Percentiles rank a stretch among this genome's conserved stretches.
These are phyloP conservation scores for Luffa aegyptiaca DNA, from an alignment of 306 rosid genomes.

Conservation along the genomic window DNA sequence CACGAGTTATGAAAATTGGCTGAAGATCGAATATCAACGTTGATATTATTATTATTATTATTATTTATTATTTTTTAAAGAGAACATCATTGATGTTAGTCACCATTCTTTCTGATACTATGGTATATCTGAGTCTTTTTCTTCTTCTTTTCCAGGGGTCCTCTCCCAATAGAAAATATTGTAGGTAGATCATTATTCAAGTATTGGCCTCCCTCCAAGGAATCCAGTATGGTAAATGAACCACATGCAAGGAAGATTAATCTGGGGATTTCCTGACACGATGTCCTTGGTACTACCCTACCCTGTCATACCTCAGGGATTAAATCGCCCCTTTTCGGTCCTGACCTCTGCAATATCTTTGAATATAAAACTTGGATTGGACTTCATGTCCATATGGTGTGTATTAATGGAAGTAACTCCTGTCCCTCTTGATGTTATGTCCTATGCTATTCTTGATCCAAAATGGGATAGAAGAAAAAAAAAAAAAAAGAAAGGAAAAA, in stretches of 20 bases:
- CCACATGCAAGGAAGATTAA: slow-evolving; percentile 18
- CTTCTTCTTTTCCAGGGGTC: slow-evolving; percentile 62
- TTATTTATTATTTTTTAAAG: too few relatives aligned
- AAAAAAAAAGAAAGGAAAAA: neutral
- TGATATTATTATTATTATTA: too few relatives aligned
- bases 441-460: neutral
- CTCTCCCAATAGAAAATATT: slow-evolving; percentile 75
- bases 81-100: neutral
- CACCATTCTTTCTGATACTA: slow-evolving; percentile 11
- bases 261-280: slow-evolving; percentile 52
- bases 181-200: slow-evolving; percentile 82
- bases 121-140: neutral
- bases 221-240: slow-evolving; percentile 27
- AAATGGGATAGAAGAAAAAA: neutral
- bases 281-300: neutral
- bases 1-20: neutral
- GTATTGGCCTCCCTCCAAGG: slow-evolving; percentile 91
- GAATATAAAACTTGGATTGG: slow-evolving; percentile 1
- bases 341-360: neutral
- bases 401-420: slow-evolving; percentile 3
- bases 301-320: neutral
- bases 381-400: neutral
- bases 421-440: neutral
- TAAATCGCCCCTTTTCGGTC: neutral
- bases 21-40: neutral